Base-by-base conservation (phyloP, 305 asterid genomes). In the Withania somnifera region DNA sequence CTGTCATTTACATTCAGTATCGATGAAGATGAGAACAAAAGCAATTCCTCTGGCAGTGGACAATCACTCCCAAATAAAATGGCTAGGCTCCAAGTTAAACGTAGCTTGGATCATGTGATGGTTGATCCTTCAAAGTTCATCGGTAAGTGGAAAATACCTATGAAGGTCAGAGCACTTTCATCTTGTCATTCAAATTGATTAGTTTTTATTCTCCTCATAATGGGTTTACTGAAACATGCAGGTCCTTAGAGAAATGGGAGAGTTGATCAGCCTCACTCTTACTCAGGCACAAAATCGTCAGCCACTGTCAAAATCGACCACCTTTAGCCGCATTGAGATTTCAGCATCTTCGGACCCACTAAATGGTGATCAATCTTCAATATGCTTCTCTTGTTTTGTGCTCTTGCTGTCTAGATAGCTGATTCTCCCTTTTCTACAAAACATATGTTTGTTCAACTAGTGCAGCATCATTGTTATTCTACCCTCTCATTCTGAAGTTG, bases 241-340 rank as follows among this genome's bases (percentile, higher is more conserved):
- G 99, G 98, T 94, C 82, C 97, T 94, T 77, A 93, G 88, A 85
- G 99, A 96, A 81, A 94, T 96, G 50, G 90, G 94, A 78, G 97
- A 91, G 81, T 80, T 94, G 84, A 84, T 96, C 82, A 91, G 89
- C 84, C 92, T 88, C 57, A 85, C 97, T 20, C 86, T 96, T 71
- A 92, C 61, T 88, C 97, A 96, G 89, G 91, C 96, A 86, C 93
- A 88, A 86, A 90, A 87, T 85, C 92, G 90, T 82, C 97, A 96
- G 83, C 97, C 97, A 67, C 92, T 96, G 81, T 91, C 98, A 80
- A 97, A 97, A 81, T 91, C 98, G 75, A 94, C 99, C 52, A 92
- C 91, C 79, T 96, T 96, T 86, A 91, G 86, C 81, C 97, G 99
- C 84, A 90, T 96, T 82, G 97, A 90, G 81, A 85, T 89, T 81